Base-by-base conservation (phyloP, 306 rosid species). In the Morella rubra region DNA sequence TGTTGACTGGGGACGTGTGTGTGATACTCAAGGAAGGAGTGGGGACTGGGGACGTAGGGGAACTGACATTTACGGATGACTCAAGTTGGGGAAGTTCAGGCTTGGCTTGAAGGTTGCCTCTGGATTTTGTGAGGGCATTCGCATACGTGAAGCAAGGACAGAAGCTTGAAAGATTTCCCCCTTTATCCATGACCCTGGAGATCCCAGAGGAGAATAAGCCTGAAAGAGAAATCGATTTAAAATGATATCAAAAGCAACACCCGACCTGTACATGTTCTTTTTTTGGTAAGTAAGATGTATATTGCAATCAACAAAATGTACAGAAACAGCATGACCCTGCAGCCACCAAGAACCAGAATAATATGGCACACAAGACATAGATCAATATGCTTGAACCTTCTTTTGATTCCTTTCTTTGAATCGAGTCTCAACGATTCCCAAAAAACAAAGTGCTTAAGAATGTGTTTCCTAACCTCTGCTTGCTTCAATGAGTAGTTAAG, bases 71-170 rank as follows among this genome's bases (percentile, higher is more conserved):
- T 77, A 96, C 99, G 0, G 99, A 96, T 86, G 92, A 96, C 82
- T 96, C 99, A 70, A 96, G 99, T 79, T 96, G 99, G 99, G 99
- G 67, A 96, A 96, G 77, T 96, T 96, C 86, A 86, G 98, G 87
- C 99, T 96, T 79, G 99, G 99, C 69, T 40, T 92, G 90, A 92
- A 83, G 91, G 89, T 91, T 81, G 81, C 93, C 58, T 72, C 93
- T 27, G 98, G 99, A 13, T 88, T 83, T 86, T 81, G 83, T 55
- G 99, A 91, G 75, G 93, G 96, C 73, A 20, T 91, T 70, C 97
- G 86, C 73, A 80, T 96, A 54, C 97, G 97, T 50, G 98, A 96
- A 86, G 99, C 99, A 69, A 96, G 92, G 81, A 96, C 99, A 68
- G 99, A 92, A 85, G 99, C 99, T 82, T 92, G n/a, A n/a, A 91